Base-by-base conservation (phyloP, 169 alveolate species). In the Prorocentrum cordatum region DNA sequence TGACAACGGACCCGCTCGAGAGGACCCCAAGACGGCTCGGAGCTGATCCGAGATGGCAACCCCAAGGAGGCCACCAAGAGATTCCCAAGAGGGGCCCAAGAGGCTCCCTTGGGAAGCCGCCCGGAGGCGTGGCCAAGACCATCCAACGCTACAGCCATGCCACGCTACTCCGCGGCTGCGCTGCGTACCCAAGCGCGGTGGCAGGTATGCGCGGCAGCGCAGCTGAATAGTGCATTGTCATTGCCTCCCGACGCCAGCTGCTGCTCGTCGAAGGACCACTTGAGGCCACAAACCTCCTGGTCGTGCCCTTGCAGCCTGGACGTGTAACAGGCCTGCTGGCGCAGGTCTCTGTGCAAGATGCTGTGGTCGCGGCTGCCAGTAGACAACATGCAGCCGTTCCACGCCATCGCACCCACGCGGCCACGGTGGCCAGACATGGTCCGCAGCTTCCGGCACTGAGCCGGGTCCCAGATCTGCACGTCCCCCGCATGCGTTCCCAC, bases 161-260 rank as follows among this genome's bases (percentile, higher is more conserved):
- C n/a, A n/a, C n/a, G n/a, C n/a, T n/a, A n/a, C n/a, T n/a, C n/a
- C n/a, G n/a, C n/a, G n/a, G n/a, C n/a, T n/a, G n/a, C n/a, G n/a
- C n/a, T n/a, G n/a, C n/a, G n/a, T n/a, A n/a, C n/a, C n/a, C n/a
- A n/a, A n/a, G n/a, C n/a, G n/a, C n/a, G n/a, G n/a, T n/a, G n/a
- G n/a, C n/a, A n/a, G n/a, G n/a, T n/a, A n/a, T n/a, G n/a, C n/a
- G n/a, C n/a, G n/a, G n/a, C n/a, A n/a, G n/a, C n/a, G n/a, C n/a
- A n/a, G n/a, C n/a, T n/a, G n/a, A n/a, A 94, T 36, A 98, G 93
- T 93, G 96, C 95, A 93, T 97, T 97, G 83, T 98, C 99, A 92
- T 98, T 98, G 35, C 99, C 98, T 0, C 99, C 99, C 36, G 98
- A 94, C 12, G 98, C 98, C 67, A 97, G 92, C 86, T 73, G 93